Evolutionary conservation across 441 rosid species (phyloP).

Genomic region (Gossypium trilobum): DNA sequence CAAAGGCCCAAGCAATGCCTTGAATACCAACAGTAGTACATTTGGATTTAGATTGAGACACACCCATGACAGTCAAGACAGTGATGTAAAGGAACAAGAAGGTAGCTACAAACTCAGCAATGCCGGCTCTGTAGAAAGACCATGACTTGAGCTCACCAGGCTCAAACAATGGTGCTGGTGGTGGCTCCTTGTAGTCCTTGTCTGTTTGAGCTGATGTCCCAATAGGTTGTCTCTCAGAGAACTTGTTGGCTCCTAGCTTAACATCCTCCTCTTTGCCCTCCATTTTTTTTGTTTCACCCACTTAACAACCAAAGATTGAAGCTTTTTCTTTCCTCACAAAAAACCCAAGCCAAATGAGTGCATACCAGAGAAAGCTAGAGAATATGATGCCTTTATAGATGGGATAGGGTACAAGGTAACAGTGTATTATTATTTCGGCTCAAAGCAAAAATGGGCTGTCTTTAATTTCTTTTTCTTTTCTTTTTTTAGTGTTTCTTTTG

Average conservation of each 20-base stretch:
- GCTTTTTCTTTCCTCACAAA: background rate
- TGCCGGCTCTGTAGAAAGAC: slow-evolving; percentile 66
- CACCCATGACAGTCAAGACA: slow-evolving; percentile 53
- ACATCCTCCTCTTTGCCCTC: slow-evolving; percentile 50
- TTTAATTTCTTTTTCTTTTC: background rate
- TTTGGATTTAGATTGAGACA: slow-evolving; percentile 25
- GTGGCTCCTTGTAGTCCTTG: slow-evolving; percentile 56
- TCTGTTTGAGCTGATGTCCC: slow-evolving; percentile 38
- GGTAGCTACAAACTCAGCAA: slow-evolving; percentile 54
- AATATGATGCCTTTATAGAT: slow-evolving; percentile 28
- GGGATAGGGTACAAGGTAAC: background rate
- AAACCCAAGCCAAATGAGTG: background rate
- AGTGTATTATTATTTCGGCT: background rate
- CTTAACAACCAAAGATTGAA: background rate
- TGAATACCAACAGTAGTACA: slow-evolving; percentile 50
- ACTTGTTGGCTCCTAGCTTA: slow-evolving; percentile 39
- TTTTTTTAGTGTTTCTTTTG: background rate
- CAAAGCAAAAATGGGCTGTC: slow-evolving; percentile 13
- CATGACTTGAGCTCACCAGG: slow-evolving; percentile 60
- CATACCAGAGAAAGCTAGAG: background rate
- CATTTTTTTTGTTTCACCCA: slow-evolving; percentile 17
- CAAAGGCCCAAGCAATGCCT: slow-evolving; percentile 23
- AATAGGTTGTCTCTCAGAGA: slow-evolving; percentile 39
- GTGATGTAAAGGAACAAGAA: slow-evolving; percentile 59
- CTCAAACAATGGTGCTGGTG: slow-evolving; percentile 54